Evolutionary conservation across 768 basidiomycete species (phyloP).

Genomic region (Boletus tylopilopsis): DNA sequence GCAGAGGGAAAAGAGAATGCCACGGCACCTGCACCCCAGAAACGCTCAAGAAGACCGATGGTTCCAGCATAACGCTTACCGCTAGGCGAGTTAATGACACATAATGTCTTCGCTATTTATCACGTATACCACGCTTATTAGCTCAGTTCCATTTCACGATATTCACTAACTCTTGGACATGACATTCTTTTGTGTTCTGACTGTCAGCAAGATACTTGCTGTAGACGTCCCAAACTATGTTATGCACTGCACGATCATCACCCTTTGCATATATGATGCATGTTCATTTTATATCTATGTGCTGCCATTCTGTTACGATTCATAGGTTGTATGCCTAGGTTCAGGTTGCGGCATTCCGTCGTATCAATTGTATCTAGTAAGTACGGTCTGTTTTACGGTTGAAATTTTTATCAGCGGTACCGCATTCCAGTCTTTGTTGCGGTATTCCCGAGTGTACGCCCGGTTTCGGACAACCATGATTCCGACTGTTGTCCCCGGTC

Average conservation of each 20-base stretch:
- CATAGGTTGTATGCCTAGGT: slow-evolving; percentile 25
- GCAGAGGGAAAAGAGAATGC: slow-evolving; percentile 61
- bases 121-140: slow-evolving; percentile 1
- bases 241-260: slow-evolving; percentile 2
- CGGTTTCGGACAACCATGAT: slow-evolving; percentile 3
- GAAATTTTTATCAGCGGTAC: background rate
- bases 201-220: slow-evolving; percentile 8
- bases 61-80: slow-evolving; percentile 11
- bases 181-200: background rate
- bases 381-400: background rate
- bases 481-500: background rate
- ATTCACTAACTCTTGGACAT: slow-evolving; percentile 13
- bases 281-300: slow-evolving; percentile 17
- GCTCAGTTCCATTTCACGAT: slow-evolving; percentile 1
- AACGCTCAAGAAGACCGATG: slow-evolving; percentile 15
- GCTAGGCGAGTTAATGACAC: background rate
- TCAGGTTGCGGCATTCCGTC: slow-evolving; percentile 3
- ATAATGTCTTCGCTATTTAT: slow-evolving; percentile 5
- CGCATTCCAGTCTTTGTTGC: too few species aligned
- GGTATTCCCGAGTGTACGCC: background rate
- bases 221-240: slow-evolving; percentile 3
- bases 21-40: slow-evolving; percentile 21
- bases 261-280: slow-evolving; percentile 12
- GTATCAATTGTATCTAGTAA: slow-evolving; percentile 14
- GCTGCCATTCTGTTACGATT: slow-evolving; percentile 5